Conservation (phyloP, 2,329 filamentous ascomycete genomes). For the Stachybotrys chartarum region DNA sequence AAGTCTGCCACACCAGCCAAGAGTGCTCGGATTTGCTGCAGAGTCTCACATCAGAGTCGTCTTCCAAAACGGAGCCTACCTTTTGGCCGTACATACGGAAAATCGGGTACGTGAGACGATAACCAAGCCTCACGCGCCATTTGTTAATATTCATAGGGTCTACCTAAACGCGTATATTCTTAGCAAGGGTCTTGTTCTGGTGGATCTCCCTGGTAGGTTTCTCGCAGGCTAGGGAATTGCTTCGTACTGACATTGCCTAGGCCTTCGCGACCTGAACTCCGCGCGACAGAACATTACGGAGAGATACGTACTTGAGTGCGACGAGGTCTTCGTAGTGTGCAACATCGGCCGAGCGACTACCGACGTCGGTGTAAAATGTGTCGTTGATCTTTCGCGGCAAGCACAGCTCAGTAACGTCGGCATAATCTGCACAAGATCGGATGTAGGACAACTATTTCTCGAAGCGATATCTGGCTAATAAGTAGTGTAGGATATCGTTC, state of each 20-base stretch:
- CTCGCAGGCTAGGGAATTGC: neutral
- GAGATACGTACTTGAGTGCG: slow-evolving; percentile 33
- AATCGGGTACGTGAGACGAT: slow-evolving; percentile 24
- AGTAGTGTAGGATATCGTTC: slow-evolving; percentile 18
- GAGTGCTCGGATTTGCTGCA: slow-evolving; percentile 25
- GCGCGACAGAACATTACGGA: slow-evolving; percentile 36
- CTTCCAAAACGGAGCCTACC: slow-evolving; percentile 9
- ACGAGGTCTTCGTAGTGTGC: slow-evolving; percentile 40
- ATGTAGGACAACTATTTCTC: slow-evolving; percentile 18
- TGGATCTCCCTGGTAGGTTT: slow-evolving; percentile 37
- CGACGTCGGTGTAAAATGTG: slow-evolving; percentile 29
- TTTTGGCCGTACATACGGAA: slow-evolving; percentile 38
- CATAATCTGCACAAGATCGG: slow-evolving; percentile 35
- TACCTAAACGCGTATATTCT: slow-evolving; percentile 36
- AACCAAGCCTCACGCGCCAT: too few relatives aligned
- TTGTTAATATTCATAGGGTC: slow-evolving; percentile 22
- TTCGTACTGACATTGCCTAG: slow-evolving; percentile 12
- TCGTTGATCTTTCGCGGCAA: slow-evolving; percentile 31
- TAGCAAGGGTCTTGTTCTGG: slow-evolving; percentile 38
- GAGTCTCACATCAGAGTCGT: slow-evolving; percentile 31
- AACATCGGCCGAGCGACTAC: slow-evolving; percentile 32
- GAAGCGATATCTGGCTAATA: too few relatives aligned
- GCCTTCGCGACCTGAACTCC: slow-evolving; percentile 38
- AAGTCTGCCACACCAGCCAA: neutral
- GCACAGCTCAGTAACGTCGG: slow-evolving; percentile 30